Evolutionary conservation across 192 early-diverging fungal species (phyloP).

Genomic region (Entomortierella parvispora): DNA sequence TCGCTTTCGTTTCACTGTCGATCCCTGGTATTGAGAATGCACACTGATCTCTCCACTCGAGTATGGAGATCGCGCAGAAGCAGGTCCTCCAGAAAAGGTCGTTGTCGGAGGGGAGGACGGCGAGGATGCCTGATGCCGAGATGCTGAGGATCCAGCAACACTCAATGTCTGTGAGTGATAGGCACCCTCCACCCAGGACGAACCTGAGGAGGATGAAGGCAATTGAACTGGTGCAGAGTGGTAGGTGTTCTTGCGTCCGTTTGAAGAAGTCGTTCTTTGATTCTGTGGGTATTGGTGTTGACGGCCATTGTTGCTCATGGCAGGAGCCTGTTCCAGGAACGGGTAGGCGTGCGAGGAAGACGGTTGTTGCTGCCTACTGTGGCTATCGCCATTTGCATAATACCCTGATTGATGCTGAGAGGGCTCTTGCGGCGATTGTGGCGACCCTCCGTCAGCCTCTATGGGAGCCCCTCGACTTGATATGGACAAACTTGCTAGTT

Average conservation of each 20-base stretch:
- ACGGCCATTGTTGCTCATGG: not conserved
- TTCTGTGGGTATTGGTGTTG: not conserved
- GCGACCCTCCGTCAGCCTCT: not conserved
- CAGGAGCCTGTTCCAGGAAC: not conserved
- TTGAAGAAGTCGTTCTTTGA: not conserved
- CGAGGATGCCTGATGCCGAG: constrained; percentile 1
- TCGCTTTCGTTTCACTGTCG: constrained; percentile 19
- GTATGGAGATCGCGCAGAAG: not conserved
- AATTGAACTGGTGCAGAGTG: constrained; percentile 36
- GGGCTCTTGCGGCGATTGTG: constrained; percentile 4
- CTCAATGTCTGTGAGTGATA: too few species aligned
- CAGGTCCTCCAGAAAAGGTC: not conserved
- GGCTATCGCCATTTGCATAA: not conserved
- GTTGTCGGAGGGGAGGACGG: not conserved
- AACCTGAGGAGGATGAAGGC: constrained; percentile 4
- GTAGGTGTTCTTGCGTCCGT: not conserved
- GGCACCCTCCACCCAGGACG: too few species aligned
- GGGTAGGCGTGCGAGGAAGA: not conserved
- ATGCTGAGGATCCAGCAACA: too few species aligned
- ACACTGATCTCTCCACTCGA: not conserved
- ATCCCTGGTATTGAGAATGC: not conserved
- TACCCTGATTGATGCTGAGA: not conserved
- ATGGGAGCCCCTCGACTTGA: constrained; percentile 1
- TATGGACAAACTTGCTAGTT: constrained; percentile 26
- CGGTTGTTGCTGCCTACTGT: not conserved